phyloP scores from a whole-genome alignment of 2,329 filamentous ascomycete genomes.

The Parastagonospora nodorum region DNA sequence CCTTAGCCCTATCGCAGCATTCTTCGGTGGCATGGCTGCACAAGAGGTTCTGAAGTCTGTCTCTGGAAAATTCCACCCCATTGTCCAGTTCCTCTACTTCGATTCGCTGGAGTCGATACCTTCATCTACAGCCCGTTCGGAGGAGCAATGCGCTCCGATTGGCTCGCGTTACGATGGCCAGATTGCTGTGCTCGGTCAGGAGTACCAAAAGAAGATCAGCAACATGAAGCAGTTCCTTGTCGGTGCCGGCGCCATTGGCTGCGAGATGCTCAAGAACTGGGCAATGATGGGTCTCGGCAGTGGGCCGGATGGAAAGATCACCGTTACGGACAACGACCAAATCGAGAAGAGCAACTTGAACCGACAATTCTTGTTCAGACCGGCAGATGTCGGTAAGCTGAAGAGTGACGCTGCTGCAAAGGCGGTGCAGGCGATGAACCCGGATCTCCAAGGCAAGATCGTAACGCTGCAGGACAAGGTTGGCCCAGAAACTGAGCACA shows the following conservation, averaged over 20 bases:
- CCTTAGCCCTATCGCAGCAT: slow-evolving; percentile 87
- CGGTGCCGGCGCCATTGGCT: slow-evolving; percentile 94
- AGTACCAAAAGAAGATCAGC: slow-evolving; percentile 91
- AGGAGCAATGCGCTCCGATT: slow-evolving; percentile 84
- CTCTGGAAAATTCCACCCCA: slow-evolving; percentile 96
- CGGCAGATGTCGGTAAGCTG: slow-evolving; percentile 90
- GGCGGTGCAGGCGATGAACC: slow-evolving; percentile 95
- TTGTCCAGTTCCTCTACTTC: slow-evolving; percentile 95
- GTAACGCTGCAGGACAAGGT: slow-evolving; percentile 86
- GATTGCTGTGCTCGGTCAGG: slow-evolving; percentile 91
- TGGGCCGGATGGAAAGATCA: slow-evolving; percentile 86
- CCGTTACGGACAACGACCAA: slow-evolving; percentile 95
- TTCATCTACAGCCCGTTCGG: slow-evolving; percentile 71
- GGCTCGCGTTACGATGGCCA: slow-evolving; percentile 94
- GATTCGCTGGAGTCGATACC: slow-evolving; percentile 97
- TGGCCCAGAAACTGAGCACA: slow-evolving; percentile 85
- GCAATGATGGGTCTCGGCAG: slow-evolving; percentile 96
- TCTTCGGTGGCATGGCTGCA: slow-evolving; percentile 91
- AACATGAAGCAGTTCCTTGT: slow-evolving; percentile 94
- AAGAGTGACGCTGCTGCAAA: slow-evolving; percentile 94
- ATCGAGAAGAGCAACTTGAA: slow-evolving; percentile 99
- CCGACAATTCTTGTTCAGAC: slow-evolving; percentile 92
- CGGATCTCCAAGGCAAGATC: slow-evolving; percentile 86
- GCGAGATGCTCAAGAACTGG: slow-evolving; percentile 99
- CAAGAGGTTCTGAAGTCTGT: slow-evolving; percentile 97